Evolutionary conservation across 2,329 filamentous ascomycete genomes (phyloP).

Genomic region (Ambrosiella beaveri): DNA sequence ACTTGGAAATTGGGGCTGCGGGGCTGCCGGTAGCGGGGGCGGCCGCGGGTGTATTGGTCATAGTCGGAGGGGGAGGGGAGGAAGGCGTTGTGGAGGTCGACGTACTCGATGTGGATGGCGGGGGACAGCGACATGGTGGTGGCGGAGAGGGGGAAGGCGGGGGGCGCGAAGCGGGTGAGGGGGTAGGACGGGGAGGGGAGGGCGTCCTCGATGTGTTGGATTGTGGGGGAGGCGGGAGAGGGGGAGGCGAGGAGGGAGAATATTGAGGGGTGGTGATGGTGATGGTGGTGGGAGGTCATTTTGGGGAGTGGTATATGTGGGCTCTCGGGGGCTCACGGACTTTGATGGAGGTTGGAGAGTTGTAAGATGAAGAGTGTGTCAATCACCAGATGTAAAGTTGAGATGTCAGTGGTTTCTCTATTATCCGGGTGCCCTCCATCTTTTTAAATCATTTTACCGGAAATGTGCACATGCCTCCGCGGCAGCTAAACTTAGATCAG

Average conservation of each 20-base stretch:
- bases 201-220: background rate
- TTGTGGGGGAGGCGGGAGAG: background rate
- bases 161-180: no score
- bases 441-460: background rate
- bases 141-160: no score
- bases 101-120: background rate
- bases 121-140: background rate
- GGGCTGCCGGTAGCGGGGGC: no score
- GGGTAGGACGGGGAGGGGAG: background rate
- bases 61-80: background rate
- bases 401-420: background rate
- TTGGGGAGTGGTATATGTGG: background rate
- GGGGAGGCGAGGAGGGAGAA: background rate
- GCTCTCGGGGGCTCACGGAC: no score
- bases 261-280: background rate
- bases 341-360: background rate
- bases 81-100: background rate
- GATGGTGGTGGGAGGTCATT: conserved; percentile 4
- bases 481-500: no score
- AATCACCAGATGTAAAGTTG: background rate
- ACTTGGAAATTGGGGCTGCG: no score
- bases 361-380: conserved; percentile 1
- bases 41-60: no score
- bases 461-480: no score
- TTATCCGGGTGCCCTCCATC: background rate